A percentile compares a stretch with the other conserved stretches of the same genome.
Conservation (phyloP, 2,329 filamentous ascomycete species). For the Immersiporthe knoxdaviesiana region DNA sequence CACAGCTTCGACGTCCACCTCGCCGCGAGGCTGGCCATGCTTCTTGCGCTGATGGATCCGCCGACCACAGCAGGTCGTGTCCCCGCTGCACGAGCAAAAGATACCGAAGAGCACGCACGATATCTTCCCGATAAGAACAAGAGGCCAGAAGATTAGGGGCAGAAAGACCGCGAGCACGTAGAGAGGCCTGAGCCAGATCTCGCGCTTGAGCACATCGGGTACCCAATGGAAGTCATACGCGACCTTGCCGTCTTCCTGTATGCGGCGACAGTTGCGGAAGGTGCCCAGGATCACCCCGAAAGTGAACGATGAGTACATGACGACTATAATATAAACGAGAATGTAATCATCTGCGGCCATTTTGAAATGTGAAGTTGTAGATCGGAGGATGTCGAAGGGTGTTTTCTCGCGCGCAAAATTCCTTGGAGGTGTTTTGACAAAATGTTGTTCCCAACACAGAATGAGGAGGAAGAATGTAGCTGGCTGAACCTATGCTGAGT, state of each 20-base stretch:
- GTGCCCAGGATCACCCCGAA: not conserved
- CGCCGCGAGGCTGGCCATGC: not conserved
- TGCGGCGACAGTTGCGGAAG: not conserved
- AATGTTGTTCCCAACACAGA: not conserved
- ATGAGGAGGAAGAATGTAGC: too few relatives aligned
- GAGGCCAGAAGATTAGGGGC: not conserved
- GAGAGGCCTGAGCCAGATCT: not conserved
- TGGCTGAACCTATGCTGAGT: too few relatives aligned
- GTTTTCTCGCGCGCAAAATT: not conserved
- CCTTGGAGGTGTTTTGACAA: not conserved
- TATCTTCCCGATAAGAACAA: not conserved
- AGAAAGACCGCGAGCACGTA: not conserved
- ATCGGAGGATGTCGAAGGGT: not conserved
- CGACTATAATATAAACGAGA: not conserved
- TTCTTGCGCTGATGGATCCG: not conserved
- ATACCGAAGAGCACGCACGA: not conserved
- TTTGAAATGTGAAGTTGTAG: not conserved
- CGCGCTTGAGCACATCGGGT: slow-evolving; percentile 1
- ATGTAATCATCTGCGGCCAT: not conserved
- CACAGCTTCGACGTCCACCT: not conserved
- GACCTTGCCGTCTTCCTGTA: not conserved
- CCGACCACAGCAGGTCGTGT: not conserved
- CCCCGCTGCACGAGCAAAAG: not conserved
- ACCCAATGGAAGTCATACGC: not conserved
- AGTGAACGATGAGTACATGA: not conserved